Conservation (phyloP, 345 rosid genomes). For the Gossypioides kirkii region DNA sequence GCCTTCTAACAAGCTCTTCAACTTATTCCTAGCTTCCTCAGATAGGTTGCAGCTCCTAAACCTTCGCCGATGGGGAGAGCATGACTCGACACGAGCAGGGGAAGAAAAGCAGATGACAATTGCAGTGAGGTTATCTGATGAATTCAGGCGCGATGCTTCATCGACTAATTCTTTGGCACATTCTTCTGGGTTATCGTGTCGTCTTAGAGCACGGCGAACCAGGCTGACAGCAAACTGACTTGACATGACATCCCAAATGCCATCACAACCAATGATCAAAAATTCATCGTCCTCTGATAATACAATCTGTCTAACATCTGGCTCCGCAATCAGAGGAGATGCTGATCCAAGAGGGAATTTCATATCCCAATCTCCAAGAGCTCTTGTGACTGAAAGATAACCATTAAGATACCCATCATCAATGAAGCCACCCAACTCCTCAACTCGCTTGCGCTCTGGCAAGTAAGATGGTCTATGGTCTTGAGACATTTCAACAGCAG, state of each 20-base stretch:
- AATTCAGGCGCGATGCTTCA: conserved; percentile 50
- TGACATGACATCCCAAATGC: conserved; percentile 81
- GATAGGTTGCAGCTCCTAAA: conserved; percentile 37
- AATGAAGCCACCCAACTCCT: conserved; percentile 46
- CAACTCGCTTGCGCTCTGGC: conserved; percentile 69
- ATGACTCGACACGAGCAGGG: conserved; percentile 22
- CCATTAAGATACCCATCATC: conserved; percentile 56
- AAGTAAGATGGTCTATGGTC: conserved; percentile 63
- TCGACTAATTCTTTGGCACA: conserved; percentile 53
- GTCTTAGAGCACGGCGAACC: conserved; percentile 54
- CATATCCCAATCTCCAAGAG: conserved; percentile 88
- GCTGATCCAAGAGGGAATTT: conserved; percentile 56
- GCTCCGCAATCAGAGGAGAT: conserved; percentile 80
- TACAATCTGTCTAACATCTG: conserved; percentile 48
- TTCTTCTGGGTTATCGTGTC: conserved; percentile 50
- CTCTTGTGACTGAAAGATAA: conserved; percentile 60
- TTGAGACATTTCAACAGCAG: conserved; percentile 71
- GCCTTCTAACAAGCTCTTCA: conserved; percentile 53
- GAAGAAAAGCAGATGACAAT: conserved; percentile 46
- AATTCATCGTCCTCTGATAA: conserved; percentile 85
- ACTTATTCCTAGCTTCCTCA: conserved; percentile 46
- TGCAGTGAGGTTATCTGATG: conserved; percentile 55
- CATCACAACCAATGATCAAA: conserved; percentile 80
- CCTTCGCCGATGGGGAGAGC: conserved; percentile 43
- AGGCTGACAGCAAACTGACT: conserved; percentile 73